Conservation (phyloP, 768 basidiomycete genomes). For the Suillus subluteus region DNA sequence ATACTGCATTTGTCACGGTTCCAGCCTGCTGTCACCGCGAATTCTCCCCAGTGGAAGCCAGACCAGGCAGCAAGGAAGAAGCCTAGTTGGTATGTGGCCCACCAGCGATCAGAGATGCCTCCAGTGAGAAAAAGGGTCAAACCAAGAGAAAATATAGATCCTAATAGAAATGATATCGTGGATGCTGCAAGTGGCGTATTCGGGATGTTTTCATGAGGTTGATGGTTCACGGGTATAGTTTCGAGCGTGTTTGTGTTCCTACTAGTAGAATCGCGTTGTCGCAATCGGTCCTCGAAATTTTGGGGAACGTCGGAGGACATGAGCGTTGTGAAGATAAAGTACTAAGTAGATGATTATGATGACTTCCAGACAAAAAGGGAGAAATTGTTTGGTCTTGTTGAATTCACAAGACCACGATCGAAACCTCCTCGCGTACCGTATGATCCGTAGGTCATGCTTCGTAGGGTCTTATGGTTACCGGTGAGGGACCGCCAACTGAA, state of each 20-base stretch:
- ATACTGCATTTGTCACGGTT: constrained; percentile 91
- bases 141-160: constrained; percentile 68
- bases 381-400: constrained; percentile 25
- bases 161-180: constrained; percentile 84
- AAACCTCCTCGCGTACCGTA: not conserved
- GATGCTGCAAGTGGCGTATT: constrained; percentile 86
- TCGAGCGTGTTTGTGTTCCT: constrained; percentile 49
- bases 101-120: constrained; percentile 51
- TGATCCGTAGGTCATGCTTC: constrained; percentile 23
- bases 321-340: not conserved
- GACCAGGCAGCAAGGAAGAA: constrained; percentile 86
- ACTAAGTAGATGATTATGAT: not conserved
- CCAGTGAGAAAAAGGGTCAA: constrained; percentile 50
- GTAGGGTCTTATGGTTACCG: constrained; percentile 10
- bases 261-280: constrained; percentile 39
- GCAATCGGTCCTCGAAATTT: constrained; percentile 46
- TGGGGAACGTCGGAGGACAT: constrained; percentile 26
- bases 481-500: not conserved
- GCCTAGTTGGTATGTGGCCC: constrained; percentile 77
- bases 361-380: not conserved
- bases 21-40: constrained; percentile 94
- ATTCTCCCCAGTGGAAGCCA: constrained; percentile 92
- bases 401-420: constrained; percentile 3
- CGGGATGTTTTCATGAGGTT: constrained; percentile 63
- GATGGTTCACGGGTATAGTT: constrained; percentile 51